Percentiles rank a stretch among this genome's conserved stretches.
Conservation (phyloP, 306 rosid genomes). For the Vigna radiata region DNA sequence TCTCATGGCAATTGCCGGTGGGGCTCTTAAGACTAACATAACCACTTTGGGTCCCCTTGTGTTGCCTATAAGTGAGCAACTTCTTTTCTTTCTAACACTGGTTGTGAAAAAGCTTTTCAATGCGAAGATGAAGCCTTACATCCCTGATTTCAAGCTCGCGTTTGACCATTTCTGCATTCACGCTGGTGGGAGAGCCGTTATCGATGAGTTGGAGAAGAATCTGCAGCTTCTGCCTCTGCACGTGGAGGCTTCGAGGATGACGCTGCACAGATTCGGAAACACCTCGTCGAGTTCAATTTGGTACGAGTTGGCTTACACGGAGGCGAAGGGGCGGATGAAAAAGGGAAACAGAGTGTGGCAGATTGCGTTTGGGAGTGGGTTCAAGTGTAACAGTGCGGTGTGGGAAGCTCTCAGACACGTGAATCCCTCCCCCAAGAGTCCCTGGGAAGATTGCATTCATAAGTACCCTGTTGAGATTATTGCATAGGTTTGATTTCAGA, state of each 20-base stretch:
- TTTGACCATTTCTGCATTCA: conserved; percentile 72
- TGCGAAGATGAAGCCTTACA: conserved; percentile 55
- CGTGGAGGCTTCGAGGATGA: conserved; percentile 69
- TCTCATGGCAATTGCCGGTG: conserved; percentile 74
- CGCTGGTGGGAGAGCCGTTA: conserved; percentile 73
- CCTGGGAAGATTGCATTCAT: conserved; percentile 70
- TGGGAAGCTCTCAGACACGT: conserved; percentile 65
- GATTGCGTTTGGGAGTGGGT: conserved; percentile 71
- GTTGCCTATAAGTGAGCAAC: conserved; percentile 66
- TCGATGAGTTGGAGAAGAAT: conserved; percentile 74
- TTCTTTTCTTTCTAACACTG: conserved; percentile 53
- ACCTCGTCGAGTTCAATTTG: conserved; percentile 74
- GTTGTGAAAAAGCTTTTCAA: conserved; percentile 54
- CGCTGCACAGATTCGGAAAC: conserved; percentile 70
- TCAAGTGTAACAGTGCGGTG: conserved; percentile 74
- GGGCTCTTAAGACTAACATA: conserved; percentile 63
- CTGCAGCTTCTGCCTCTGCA: conserved; percentile 58
- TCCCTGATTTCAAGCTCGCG: conserved; percentile 72
- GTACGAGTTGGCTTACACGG: conserved; percentile 71
- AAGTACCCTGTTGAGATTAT: conserved; percentile 55
- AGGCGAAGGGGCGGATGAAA: conserved; percentile 65
- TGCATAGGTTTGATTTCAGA: background rate
- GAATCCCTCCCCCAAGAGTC: conserved; percentile 53
- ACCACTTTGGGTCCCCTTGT: conserved; percentile 71
- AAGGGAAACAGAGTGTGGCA: conserved; percentile 68